Conservation (phyloP, 768 basidiomycete genomes). For the Pleurotus cornucopiae region DNA sequence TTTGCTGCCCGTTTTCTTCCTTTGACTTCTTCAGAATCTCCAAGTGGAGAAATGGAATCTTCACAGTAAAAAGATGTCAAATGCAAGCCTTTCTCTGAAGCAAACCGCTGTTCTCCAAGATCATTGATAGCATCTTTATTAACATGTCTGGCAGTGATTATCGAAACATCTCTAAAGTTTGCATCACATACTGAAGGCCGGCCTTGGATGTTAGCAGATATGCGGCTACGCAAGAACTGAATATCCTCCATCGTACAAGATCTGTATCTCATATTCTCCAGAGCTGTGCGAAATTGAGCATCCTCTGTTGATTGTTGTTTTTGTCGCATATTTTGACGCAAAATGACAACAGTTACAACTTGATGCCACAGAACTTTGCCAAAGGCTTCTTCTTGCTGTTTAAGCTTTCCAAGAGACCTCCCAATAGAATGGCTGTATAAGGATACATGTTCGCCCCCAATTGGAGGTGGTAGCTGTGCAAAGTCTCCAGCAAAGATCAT, state of each 20-base stretch:
- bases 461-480: conserved; percentile 25
- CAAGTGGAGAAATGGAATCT: conserved; percentile 9
- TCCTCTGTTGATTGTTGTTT: conserved; percentile 25
- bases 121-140: conserved; percentile 27
- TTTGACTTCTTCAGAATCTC: neutral
- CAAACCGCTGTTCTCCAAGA: conserved; percentile 23
- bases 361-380: conserved; percentile 15
- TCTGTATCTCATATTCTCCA: conserved; percentile 18
- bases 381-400: conserved; percentile 13
- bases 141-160: conserved; percentile 21
- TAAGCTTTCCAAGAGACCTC: neutral
- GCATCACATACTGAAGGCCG: neutral
- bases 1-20: neutral
- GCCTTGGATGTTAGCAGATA: conserved; percentile 10
- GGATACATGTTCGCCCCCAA: conserved; percentile 14
- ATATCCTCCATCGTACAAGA: conserved; percentile 22
- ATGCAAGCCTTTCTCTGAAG: conserved; percentile 19
- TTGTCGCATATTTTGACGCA: conserved; percentile 6
- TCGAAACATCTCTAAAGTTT: conserved; percentile 23
- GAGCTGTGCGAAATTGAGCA: conserved; percentile 18
- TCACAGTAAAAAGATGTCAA: conserved; percentile 21
- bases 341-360: conserved; percentile 25
- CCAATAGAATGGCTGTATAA: conserved; percentile 13
- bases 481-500: conserved; percentile 32
- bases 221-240: conserved; percentile 13